These are phyloP conservation scores for Alternaria panax DNA, from an alignment of 2,329 filamentous ascomycete species.

Conservation along the genomic window DNA sequence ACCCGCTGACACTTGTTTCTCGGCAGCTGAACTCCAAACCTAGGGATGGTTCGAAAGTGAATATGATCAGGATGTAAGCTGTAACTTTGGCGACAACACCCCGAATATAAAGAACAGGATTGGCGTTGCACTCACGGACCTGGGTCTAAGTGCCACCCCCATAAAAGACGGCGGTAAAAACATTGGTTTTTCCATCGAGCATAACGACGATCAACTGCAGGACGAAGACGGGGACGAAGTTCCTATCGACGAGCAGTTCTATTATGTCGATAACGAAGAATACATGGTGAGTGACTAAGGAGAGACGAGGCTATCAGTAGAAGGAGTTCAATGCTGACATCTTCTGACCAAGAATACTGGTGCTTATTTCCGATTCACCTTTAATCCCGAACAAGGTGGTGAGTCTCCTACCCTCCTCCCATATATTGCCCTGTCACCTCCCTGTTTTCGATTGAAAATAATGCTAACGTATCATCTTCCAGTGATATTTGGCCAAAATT, in stretches of 20 bases:
- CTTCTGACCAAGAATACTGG: neutral
- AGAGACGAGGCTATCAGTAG: neutral
- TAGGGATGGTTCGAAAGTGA: conserved; percentile 20
- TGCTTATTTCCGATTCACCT: neutral
- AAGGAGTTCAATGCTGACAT: neutral
- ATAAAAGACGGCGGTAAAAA: neutral
- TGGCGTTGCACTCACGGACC: neutral
- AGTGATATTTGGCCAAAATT: neutral
- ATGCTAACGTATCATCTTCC: neutral
- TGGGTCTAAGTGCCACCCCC: neutral
- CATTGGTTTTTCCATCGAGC: neutral
- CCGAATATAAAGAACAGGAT: neutral
- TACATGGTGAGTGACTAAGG: neutral
- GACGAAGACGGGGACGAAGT: neutral
- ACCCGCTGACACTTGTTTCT: neutral
- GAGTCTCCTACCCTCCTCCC: neutral
- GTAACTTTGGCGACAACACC: conserved; percentile 4
- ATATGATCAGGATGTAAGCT: neutral
- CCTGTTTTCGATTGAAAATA: neutral
- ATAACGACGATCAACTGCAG: neutral
- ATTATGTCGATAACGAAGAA: neutral
- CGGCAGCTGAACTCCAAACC: conserved; percentile 3
- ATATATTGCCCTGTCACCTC: neutral
- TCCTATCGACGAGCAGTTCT: neutral
- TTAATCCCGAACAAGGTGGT: neutral